Evolutionary conservation across 2,329 filamentous ascomycete genomes (phyloP), one percentile per base, ranked within the genome.

Genomic region (Zalaria obscura): DNA sequence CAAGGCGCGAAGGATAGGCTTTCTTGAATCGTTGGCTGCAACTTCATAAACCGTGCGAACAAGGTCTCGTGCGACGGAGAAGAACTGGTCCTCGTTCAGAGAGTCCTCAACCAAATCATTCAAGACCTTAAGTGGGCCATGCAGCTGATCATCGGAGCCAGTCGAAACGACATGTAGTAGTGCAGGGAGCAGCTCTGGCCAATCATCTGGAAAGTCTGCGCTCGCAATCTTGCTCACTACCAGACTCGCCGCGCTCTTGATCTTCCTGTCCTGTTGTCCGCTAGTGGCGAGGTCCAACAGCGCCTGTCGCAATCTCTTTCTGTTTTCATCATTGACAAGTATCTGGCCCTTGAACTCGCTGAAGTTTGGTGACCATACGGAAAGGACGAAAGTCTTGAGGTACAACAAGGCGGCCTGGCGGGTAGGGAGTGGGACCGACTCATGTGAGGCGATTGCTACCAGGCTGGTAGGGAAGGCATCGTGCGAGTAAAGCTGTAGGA

Each of bases 41-140:
- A 94, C 81, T 52, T 84, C 75, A 59, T 86, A 91, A 28, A 95
- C 75, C 39, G 81, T 78, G 53, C 80, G 81, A 56, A 95, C 79
- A 44, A 98, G 82, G 54, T 93, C 81, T 32, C 80, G 72, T 5
- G 89, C 91, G 52, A 93, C 84, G 44, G 74, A 75, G 61, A 96
- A 95, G 70, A 98, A 98, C 52, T 95, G 88, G 47, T 87, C 83
- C 58, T 96, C 89, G 55, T 80, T 93, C 60, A 98, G 75, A 50
- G 85, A 87, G 55, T 94, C 89, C 47, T 96, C 88, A 26, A 98
- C 84, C 36, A 98, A 70, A 61, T 96, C 89, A 50, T 76, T 72
- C 36, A 98, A 75, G 25, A 96, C 87, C 58, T 83, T 83, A 46
- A 98, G 69, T 5, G 89, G 84, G 40, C 91, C 91, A 59, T 95